Conservation (phyloP, 78 protist species). For the Dictyostelium capitatum region DNA sequence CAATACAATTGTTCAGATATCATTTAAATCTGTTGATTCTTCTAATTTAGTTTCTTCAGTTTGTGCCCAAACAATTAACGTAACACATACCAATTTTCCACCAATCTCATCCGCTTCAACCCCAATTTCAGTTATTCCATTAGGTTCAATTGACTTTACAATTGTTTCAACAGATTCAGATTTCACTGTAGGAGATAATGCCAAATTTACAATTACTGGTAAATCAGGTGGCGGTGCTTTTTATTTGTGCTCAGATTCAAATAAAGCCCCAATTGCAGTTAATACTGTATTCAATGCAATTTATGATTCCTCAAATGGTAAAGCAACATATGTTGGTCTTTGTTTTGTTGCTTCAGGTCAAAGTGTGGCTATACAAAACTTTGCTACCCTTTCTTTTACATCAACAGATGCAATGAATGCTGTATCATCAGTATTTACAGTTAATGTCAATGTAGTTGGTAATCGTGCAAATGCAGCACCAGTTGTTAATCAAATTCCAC, state of each 20-base stretch:
- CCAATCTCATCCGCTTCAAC: not conserved
- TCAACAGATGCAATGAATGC: not conserved
- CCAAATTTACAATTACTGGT: not conserved
- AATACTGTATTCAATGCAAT: not conserved
- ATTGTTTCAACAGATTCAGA: not conserved
- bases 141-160: not conserved
- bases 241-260: not conserved
- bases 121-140: not conserved
- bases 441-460: conserved; percentile 13
- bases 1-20: not conserved
- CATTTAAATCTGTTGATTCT: conserved; percentile 14
- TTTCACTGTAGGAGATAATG: not conserved
- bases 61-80: not conserved
- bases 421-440: not conserved
- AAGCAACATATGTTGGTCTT: not conserved
- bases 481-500: not conserved
- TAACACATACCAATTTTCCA: not conserved
- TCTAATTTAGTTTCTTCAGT: not conserved
- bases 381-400: not conserved
- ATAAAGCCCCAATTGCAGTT: not conserved
- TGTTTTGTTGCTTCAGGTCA: no score
- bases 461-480: conserved; percentile 19
- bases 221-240: not conserved
- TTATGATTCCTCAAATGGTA: not conserved
- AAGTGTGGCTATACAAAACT: not conserved